Base-by-base conservation (phyloP, 2,329 filamentous ascomycete species). In the Zymoseptoria pseudotritici region DNA sequence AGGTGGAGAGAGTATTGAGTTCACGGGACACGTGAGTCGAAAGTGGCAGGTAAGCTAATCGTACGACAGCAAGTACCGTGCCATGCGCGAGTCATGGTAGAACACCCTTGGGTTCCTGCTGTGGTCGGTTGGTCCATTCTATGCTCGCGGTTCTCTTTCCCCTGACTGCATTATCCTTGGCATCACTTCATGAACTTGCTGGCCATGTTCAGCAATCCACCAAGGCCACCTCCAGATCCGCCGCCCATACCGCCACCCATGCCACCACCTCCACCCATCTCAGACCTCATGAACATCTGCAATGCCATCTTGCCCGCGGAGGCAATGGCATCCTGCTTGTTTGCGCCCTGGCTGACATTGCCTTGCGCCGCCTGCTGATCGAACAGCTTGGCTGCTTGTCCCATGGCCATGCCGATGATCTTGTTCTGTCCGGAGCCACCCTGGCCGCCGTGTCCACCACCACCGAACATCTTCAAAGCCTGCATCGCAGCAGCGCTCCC, bases 261-360 rank as follows among this genome's bases (percentile, higher is more conserved):
- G 20, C 82, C 82, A 11, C 70, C 68, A n/a, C 71, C 70, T 31
- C 76, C 76, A 26, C 78, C 75, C 71, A 75, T 75, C 72, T 91
- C 82, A 67, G 83, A 85, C 83, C 96, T 92, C 79, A 95, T 78
- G 75, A 92, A 96, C 84, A 96, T 88, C 83, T 96, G 91, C 68
- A 96, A 75, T 2, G 91, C 92, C 83, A 90, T 88, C 80, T 96
- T 87, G 1, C 86, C 91, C 2, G 92, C 92, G 73, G 86, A 80
- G 72, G 88, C 85, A 53, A 97, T 79, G 55, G 86, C 90, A 54
- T 85, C 86, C 76, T 96, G 85, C 83, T 96, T 96, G 76, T 84
- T 88, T 4, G 87, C 83, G 24, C 82, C 80, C 22, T 80, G 67
- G 24, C 63, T 63, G 1, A 70, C 80, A 65, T 82, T 83, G 20